Evolutionary conservation across 345 rosid species (phyloP).

Genomic region (Brassica carinata): DNA sequence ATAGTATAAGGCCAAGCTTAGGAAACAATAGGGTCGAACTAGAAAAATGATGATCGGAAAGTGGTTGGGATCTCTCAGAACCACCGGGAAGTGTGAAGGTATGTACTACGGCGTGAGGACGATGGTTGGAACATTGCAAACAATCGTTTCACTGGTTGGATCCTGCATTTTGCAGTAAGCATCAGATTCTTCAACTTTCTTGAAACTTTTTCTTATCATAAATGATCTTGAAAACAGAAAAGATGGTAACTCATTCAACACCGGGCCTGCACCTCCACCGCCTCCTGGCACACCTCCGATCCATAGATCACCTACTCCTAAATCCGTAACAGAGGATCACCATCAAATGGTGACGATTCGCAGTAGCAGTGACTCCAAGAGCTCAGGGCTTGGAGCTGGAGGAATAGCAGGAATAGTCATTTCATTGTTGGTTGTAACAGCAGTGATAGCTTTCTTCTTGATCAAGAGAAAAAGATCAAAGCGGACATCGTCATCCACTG

Average conservation of each 20-base stretch:
- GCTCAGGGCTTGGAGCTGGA: slow-evolving; percentile 89
- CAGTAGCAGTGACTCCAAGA: slow-evolving; percentile 50
- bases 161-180: slow-evolving; percentile 88
- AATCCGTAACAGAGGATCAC: slow-evolving; percentile 46
- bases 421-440: slow-evolving; percentile 74
- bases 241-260: slow-evolving; percentile 74
- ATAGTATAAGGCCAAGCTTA: background rate
- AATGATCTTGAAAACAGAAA: slow-evolving; percentile 60
- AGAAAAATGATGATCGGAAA: slow-evolving; percentile 24
- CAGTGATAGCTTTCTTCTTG: slow-evolving; percentile 71
- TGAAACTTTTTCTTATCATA: slow-evolving; percentile 50
- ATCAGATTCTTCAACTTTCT: slow-evolving; percentile 43
- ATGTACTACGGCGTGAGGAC: slow-evolving; percentile 23
- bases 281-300: slow-evolving; percentile 95
- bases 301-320: slow-evolving; percentile 49
- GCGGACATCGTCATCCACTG: slow-evolving; percentile 51
- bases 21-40: background rate
- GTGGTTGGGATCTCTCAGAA: slow-evolving; percentile 13
- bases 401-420: slow-evolving; percentile 90
- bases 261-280: slow-evolving; percentile 93
- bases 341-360: slow-evolving; percentile 47
- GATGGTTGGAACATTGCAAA: slow-evolving; percentile 61
- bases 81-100: background rate
- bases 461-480: slow-evolving; percentile 72
- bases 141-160: slow-evolving; percentile 92